phyloP scores from a whole-genome alignment of 371 early-diverging fungal species.

The Parasitella parasitica region DNA sequence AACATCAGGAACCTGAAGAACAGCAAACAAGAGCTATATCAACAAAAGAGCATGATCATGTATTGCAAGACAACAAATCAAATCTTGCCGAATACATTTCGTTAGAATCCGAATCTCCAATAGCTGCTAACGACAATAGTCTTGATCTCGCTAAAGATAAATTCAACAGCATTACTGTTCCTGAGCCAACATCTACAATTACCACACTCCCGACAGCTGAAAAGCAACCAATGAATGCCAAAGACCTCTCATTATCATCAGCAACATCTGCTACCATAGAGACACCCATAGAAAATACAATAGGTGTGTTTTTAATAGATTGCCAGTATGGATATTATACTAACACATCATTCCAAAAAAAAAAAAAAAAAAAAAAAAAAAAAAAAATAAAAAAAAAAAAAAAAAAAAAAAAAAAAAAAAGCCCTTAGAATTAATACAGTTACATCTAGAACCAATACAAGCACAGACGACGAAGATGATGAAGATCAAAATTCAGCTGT shows the following conservation, averaged over 20 bases:
- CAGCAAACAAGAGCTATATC: background rate
- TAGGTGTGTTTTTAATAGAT: too few relatives aligned
- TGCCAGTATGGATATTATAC: too few relatives aligned
- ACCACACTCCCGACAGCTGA: background rate
- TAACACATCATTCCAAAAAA: too few relatives aligned
- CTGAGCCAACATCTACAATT: background rate
- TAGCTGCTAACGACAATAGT: background rate
- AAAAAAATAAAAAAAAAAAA: too few relatives aligned
- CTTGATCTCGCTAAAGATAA: background rate
- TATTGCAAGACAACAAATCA: background rate
- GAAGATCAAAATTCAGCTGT: constrained; percentile 12
- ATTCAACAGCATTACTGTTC: background rate
- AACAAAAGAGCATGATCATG: background rate
- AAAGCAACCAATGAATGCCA: background rate
- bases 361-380: too few relatives aligned
- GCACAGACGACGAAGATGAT: background rate
- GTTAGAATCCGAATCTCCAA: background rate
- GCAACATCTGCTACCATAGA: background rate
- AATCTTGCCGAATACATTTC: background rate
- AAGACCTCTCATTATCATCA: background rate
- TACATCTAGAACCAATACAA: background rate
- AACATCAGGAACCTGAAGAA: background rate
- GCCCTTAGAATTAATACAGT: background rate
- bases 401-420: too few relatives aligned
- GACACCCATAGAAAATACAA: background rate